Conservation (phyloP, 2,329 filamentous ascomycete genomes). For the Aspergillus sp. region DNA sequence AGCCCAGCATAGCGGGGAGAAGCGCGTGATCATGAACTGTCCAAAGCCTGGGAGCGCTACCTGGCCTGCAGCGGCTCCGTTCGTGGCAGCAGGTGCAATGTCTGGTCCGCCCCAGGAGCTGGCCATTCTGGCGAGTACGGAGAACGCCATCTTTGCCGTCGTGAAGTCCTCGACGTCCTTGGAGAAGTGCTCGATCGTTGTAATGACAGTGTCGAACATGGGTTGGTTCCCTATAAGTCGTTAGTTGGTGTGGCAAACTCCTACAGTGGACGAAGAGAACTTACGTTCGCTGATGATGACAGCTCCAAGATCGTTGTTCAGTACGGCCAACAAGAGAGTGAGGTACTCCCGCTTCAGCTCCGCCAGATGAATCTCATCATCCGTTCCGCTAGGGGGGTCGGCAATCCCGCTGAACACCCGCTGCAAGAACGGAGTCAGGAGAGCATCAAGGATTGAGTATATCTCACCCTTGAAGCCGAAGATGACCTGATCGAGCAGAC, state of each 20-base stretch:
- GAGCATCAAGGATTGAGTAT: conserved; percentile 80
- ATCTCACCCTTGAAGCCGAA: conserved; percentile 96
- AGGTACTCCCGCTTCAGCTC: conserved; percentile 93
- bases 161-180: conserved; percentile 72
- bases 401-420: conserved; percentile 84
- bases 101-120: conserved; percentile 89
- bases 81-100: conserved; percentile 50
- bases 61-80: conserved; percentile 39
- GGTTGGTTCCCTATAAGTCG: conserved; percentile 70
- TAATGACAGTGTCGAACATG: conserved; percentile 85
- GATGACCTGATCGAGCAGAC: conserved; percentile 89
- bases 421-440: conserved; percentile 87
- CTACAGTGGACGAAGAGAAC: conserved; percentile 24
- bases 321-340: conserved; percentile 87
- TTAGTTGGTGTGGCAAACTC: conserved; percentile 2
- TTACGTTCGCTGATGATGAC: conserved; percentile 81
- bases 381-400: conserved; percentile 84
- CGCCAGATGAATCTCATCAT: conserved; percentile 92
- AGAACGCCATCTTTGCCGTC: conserved; percentile 76
- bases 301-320: conserved; percentile 85
- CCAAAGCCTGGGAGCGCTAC: conserved; percentile 81
- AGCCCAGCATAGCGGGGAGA: conserved; percentile 89
- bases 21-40: conserved; percentile 83
- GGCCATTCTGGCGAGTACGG: conserved; percentile 80
- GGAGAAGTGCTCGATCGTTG: conserved; percentile 82